phyloP scores from a whole-genome alignment of 805 yeast genomes.

The Candida nanaspora region DNA sequence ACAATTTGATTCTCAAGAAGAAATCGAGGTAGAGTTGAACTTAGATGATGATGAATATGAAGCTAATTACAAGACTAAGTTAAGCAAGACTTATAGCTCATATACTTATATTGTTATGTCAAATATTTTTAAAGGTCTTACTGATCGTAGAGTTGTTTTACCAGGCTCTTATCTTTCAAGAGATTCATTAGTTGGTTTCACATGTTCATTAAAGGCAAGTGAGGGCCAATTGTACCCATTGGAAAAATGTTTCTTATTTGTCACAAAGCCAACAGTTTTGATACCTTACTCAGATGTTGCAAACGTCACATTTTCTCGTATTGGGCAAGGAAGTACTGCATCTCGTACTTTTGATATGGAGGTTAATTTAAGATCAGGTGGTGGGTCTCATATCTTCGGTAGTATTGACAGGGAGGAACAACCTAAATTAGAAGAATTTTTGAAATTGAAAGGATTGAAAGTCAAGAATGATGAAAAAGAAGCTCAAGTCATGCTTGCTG shows the following conservation, averaged over 20 bases:
- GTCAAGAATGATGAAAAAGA: conserved; percentile 87
- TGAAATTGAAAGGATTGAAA: conserved; percentile 68
- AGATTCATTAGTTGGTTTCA: conserved; percentile 75
- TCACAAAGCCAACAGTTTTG: conserved; percentile 89
- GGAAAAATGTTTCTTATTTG: conserved; percentile 83
- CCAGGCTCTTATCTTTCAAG: conserved; percentile 79
- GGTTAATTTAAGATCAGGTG: conserved; percentile 57
- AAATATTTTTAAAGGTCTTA: conserved; percentile 82
- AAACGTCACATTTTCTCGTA: conserved; percentile 76
- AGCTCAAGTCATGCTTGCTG: conserved; percentile 73
- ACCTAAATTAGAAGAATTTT: conserved; percentile 63
- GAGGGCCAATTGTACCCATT: conserved; percentile 93
- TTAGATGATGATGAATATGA: conserved; percentile 77
- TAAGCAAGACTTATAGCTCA: conserved; percentile 64
- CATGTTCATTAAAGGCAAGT: conserved; percentile 89
- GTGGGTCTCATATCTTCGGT: conserved; percentile 75
- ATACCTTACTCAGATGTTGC: conserved; percentile 81
- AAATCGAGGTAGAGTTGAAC: conserved; percentile 82
- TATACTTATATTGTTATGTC: conserved; percentile 82
- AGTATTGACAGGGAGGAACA: conserved; percentile 90
- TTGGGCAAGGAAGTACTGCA: conserved; percentile 68
- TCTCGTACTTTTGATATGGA: conserved; percentile 93
- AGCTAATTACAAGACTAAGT: conserved; percentile 63
- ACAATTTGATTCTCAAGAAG: conserved; percentile 88
- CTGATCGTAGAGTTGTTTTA: conserved; percentile 75